Evolutionary conservation across 108 stramenopile species (phyloP).

Genomic region (Cyclotella cryptica): DNA sequence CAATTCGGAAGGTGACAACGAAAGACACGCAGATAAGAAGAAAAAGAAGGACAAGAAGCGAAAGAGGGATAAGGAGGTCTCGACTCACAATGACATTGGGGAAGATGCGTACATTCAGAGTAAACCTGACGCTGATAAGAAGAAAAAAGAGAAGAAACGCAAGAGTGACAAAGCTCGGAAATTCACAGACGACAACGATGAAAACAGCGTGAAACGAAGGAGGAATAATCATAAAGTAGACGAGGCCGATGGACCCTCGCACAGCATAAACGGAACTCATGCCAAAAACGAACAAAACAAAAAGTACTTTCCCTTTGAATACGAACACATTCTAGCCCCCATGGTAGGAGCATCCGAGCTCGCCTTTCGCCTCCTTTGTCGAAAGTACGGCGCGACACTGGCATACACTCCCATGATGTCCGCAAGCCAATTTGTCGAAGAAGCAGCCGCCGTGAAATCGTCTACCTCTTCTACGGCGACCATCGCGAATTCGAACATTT

Average conservation of each 20-base stretch:
- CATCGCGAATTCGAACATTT: slow-evolving; percentile 41
- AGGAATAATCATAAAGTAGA: not conserved
- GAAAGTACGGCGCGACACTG: slow-evolving; percentile 93
- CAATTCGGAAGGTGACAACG: not conserved
- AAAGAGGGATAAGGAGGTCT: not conserved
- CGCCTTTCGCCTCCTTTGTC: slow-evolving; percentile 91
- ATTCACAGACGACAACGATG: not conserved
- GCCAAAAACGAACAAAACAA: not conserved
- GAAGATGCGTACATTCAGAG: not conserved
- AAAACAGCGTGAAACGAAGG: not conserved
- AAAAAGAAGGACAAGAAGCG: slow-evolving; percentile 20
- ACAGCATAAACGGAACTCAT: not conserved
- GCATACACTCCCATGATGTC: slow-evolving; percentile 99
- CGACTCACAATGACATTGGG: not conserved
- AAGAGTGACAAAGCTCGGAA: not conserved
- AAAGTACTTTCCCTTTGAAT: slow-evolving; percentile 54
- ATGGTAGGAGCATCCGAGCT: slow-evolving; percentile 97
- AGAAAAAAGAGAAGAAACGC: slow-evolving; percentile 13
- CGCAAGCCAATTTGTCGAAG: slow-evolving; percentile 69
- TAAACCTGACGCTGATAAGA: not conserved
- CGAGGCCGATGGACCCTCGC: not conserved
- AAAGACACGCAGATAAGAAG: slow-evolving; percentile 6
- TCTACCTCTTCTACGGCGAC: not conserved
- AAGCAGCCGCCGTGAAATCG: slow-evolving; percentile 26
- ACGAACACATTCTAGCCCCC: slow-evolving; percentile 87